Conservation (phyloP, 176 grass and related monocot species). For the Tillandsia fasciculata region DNA sequence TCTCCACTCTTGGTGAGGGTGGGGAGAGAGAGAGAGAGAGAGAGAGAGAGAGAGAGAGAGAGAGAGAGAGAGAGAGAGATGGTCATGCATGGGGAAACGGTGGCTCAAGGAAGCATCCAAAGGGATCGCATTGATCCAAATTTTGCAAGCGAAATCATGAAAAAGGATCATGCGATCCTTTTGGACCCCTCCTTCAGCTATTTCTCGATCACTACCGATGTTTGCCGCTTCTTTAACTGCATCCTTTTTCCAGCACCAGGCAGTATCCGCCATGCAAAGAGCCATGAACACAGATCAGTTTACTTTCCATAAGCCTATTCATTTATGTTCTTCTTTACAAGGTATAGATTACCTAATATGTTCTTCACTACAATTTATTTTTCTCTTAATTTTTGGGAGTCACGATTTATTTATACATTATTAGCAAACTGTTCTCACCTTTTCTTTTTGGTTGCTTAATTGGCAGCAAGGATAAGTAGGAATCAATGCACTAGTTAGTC, state of each 20-base stretch:
- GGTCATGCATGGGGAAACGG: not conserved
- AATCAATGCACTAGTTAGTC: too few relatives aligned
- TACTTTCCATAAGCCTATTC: not conserved
- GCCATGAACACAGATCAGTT: not conserved
- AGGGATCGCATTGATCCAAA: slow-evolving; percentile 40
- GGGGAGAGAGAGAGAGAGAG: not conserved
- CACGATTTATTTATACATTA: too few relatives aligned
- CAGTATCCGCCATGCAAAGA: not conserved
- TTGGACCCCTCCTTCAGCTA: slow-evolving; percentile 31
- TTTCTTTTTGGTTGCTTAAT: too few relatives aligned
- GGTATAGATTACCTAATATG: not conserved
- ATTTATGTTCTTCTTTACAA: not conserved
- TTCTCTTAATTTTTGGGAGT: too few relatives aligned
- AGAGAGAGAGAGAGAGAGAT: not conserved
- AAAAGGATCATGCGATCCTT: slow-evolving; percentile 30
- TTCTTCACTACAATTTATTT: too few relatives aligned
- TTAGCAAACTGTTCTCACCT: too few relatives aligned
- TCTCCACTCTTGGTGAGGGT: not conserved
- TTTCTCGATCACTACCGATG: not conserved
- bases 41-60: slow-evolving; percentile 1
- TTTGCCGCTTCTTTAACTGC: not conserved
- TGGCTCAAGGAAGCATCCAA: slow-evolving; percentile 33
- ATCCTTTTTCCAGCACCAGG: not conserved
- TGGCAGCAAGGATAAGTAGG: too few relatives aligned
- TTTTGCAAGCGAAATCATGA: not conserved